Base-by-base conservation (phyloP, 2,329 filamentous ascomycete species). In the Penicillium polonicum region DNA sequence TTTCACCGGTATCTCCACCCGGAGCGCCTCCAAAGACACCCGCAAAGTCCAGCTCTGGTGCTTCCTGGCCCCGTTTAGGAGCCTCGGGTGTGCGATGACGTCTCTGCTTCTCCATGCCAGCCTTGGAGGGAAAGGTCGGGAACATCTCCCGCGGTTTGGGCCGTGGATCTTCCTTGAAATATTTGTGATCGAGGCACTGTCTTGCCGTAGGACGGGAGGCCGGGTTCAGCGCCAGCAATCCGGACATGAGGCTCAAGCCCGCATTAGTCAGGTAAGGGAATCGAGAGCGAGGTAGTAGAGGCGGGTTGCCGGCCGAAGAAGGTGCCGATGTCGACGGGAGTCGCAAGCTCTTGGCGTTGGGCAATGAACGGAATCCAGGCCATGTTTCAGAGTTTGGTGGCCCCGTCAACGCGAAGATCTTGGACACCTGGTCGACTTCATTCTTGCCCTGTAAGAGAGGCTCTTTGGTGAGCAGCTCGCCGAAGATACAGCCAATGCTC, bases 401-500 rank as follows among this genome's bases (percentile, higher is more conserved):
- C 43, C 94, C 94, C 72, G 91, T 92, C 57, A 97, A 85, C 66
- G 88, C 87, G 74, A 99, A 96, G 72, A 97, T 95, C 74, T 87
- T 88, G 52, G 87, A 86, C 13, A 97, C 81, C 72, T 97, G 88
- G 70, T 96, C 91, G 56, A 96, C 92, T 77, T 99, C 94, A 76
- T 96, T 97, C 70, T 87, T 89, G 49, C 92, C 93, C 68, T 91
- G 91, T 0, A 99, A 80, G 2, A 97, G 74, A 0, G 93, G 91
- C 61, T 92, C 88, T 61, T 91, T 89, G 36, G 86, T 88, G 21
- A 97, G 81, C 4, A 99, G 83, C 78, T 99, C 94, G 60, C 88
- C 93, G 71, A 99, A 96, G 70, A 99, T 92, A 77, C 94, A 97
- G 13, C 94, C 94, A 4, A 97, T 80, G 75, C 90, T 95, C 94